A percentile compares a stretch with the other conserved stretches of the same genome.
These are phyloP conservation scores for Arthroderma sp. DNA, from an alignment of 2,329 filamentous ascomycete species.

Conservation along the genomic window DNA sequence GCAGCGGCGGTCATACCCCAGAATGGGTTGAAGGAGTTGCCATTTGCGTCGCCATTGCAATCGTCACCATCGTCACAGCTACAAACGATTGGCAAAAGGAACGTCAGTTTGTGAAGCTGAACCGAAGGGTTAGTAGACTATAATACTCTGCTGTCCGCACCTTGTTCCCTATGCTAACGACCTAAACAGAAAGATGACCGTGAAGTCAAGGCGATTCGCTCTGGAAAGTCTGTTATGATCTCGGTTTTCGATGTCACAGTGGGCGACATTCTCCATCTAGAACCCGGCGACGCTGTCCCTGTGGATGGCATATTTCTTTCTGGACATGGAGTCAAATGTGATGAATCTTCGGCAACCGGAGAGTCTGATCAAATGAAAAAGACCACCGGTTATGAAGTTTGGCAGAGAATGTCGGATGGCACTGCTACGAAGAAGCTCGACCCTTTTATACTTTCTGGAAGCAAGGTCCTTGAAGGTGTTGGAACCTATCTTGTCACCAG, in stretches of 20 bases:
- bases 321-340: constrained; percentile 54
- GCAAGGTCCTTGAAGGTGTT: constrained; percentile 63
- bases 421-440: constrained; percentile 45
- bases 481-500: constrained; percentile 63
- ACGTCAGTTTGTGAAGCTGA: constrained; percentile 50
- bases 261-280: constrained; percentile 56
- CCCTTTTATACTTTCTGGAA: constrained; percentile 68
- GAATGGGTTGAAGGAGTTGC: constrained; percentile 58
- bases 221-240: constrained; percentile 50
- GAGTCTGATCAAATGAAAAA: constrained; percentile 63
- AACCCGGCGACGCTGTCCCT: constrained; percentile 56
- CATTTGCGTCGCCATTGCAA: constrained; percentile 51
- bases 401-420: constrained; percentile 41
- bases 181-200: constrained; percentile 47
- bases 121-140: constrained; percentile 29
- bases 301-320: constrained; percentile 58
- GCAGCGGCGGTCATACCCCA: constrained; percentile 35
- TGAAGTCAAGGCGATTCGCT: constrained; percentile 53
- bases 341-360: constrained; percentile 61
- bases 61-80: constrained; percentile 50
- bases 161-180: constrained; percentile 3
- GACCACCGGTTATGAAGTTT: constrained; percentile 46
- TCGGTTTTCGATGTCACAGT: constrained; percentile 55
- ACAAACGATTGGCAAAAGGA: constrained; percentile 58
- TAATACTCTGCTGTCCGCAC: background rate